Conservation (phyloP, 352 stramenopile species). For the Aphanomyces euteiches region DNA sequence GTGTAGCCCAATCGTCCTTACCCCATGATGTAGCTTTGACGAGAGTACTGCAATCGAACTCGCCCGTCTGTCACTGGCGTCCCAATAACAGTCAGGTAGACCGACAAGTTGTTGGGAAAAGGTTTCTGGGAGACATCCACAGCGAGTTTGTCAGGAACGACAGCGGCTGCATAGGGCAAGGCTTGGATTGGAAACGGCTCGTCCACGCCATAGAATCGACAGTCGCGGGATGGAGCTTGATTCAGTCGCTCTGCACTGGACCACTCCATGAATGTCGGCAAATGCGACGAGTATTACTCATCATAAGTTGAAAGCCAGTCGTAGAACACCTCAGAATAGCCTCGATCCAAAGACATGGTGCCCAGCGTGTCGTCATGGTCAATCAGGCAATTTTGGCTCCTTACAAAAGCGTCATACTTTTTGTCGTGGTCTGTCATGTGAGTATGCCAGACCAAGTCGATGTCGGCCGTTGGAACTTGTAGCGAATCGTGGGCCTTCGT, state of each 20-base stretch:
- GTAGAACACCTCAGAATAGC: neutral
- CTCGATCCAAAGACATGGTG: neutral
- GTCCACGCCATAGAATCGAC: constrained; percentile 17
- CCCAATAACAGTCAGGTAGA: constrained; percentile 26
- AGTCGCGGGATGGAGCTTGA: constrained; percentile 12
- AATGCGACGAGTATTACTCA: constrained; percentile 11
- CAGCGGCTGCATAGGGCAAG: neutral
- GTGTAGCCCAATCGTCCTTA: neutral
- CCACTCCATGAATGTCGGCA: too few species aligned
- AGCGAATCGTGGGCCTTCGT: neutral
- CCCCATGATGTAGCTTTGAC: constrained; percentile 21
- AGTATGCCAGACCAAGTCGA: constrained; percentile 16
- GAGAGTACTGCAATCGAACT: constrained; percentile 25
- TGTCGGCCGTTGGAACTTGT: constrained; percentile 22
- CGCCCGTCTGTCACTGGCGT: constrained; percentile 24
- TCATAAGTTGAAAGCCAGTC: neutral
- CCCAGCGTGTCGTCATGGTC: constrained; percentile 17
- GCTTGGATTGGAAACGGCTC: constrained; percentile 14
- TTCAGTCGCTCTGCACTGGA: too few species aligned
- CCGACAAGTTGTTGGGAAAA: neutral
- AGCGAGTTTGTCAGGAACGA: neutral
- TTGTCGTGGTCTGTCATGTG: neutral
- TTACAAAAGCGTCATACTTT: neutral
- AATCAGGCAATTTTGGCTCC: too few species aligned
- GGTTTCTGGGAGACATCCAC: neutral